Base-by-base conservation (phyloP, 306 rosid species). In the Cucurbita moschata region DNA sequence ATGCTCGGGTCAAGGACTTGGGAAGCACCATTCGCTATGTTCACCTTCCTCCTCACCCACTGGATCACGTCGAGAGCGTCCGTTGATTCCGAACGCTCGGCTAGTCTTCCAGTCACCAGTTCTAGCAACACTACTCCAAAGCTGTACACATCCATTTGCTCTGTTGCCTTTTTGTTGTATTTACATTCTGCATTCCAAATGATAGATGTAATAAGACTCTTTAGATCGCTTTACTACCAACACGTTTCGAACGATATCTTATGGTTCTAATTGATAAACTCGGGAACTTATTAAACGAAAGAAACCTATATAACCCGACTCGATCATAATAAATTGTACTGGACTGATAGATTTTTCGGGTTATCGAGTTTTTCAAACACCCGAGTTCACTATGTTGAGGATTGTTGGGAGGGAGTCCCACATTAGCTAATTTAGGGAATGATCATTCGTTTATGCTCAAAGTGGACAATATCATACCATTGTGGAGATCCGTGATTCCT, bases 21-120 rank as follows among this genome's bases (percentile, higher is more conserved):
- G 49, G 54, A 21, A 15, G 86, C 83, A 53, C 99, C 97, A 44
- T 89, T 87, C 3, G 81, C 78, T 71, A 94, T 91, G 83, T 91
- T 94, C 73, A 91, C 99, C 87, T 89, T 94, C 78, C 99, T 79
- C 64, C 99, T 80, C 54, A 94, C 99, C 99, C 96, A 90, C 81
- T 86, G 92, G 64, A 94, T 88, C 38, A 94, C 85, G 77, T 94
- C 97, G 13, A 94, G 80, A 38, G 92, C 91, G 3, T 84, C 91
- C 2, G 66, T 74, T 61, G 87, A 72, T 54, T 83, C 85, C 14
- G 83, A 39, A 72, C 71, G 42, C 83, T 88, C 97, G 16, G 99
- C 95, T 77, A 80, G 85, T 79, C 92, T 80, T 19, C 99, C 99
- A 5, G 89, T 82, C 78, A 94, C 78, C 73, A 94, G 92, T 90